phyloP scores from a whole-genome alignment of 73 alveolate species.

The Diophrys appendiculata region DNA sequence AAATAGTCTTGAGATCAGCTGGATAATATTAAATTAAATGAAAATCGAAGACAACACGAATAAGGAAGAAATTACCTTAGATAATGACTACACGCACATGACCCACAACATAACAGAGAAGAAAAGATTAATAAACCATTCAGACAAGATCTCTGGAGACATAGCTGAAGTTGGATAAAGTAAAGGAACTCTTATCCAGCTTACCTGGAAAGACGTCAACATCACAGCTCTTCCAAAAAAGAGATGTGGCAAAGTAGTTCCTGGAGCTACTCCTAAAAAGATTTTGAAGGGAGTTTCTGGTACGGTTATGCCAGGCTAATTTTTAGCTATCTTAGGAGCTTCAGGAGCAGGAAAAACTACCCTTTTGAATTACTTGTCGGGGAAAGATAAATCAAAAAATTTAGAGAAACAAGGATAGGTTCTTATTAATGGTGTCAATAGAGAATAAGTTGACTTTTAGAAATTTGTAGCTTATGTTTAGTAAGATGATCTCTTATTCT shows the following conservation, averaged over 20 bases:
- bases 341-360: conserved; percentile 96
- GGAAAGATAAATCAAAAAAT: conserved; percentile 63
- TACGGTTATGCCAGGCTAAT: conserved; percentile 54
- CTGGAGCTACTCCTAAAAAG: not conserved
- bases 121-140: not conserved
- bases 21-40: no score
- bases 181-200: conserved; percentile 4
- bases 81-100: no score
- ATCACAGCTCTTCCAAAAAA: conserved; percentile 15
- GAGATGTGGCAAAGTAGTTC: conserved; percentile 10
- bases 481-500: conserved; percentile 63
- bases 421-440: conserved; percentile 69
- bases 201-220: conserved; percentile 8
- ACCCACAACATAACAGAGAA: no score
- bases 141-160: not conserved
- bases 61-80: no score
- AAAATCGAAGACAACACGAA: no score
- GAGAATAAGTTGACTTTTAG: conserved; percentile 66
- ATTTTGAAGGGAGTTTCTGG: conserved; percentile 54
- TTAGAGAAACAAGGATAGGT: conserved; percentile 78
- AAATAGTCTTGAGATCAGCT: no score
- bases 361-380: conserved; percentile 81
- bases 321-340: conserved; percentile 68
- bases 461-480: conserved; percentile 68
- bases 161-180: no score